Percentiles rank a stretch among this genome's conserved stretches.
phyloP scores from a whole-genome alignment of 257 asterid species.

The Solanum neorickii region DNA sequence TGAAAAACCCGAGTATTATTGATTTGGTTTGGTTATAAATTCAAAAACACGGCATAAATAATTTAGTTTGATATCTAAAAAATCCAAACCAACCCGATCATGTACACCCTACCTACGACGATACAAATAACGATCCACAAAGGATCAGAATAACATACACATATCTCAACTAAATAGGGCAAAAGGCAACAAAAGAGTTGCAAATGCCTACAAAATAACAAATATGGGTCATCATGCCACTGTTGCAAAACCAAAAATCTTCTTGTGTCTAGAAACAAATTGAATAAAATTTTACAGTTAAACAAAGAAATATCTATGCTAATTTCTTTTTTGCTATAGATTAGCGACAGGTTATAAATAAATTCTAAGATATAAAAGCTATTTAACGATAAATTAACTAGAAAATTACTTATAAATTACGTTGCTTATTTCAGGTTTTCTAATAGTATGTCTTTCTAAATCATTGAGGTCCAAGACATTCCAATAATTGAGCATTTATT shows the following conservation, averaged over 20 bases:
- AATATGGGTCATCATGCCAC: not conserved
- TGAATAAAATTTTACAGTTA: too few relatives aligned
- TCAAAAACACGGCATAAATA: too few relatives aligned
- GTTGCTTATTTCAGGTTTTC: not conserved
- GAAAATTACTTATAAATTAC: too few relatives aligned
- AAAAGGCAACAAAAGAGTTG: not conserved
- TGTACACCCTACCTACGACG: not conserved
- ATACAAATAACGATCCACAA: not conserved
- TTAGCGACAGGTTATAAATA: not conserved
- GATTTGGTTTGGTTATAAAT: too few relatives aligned
- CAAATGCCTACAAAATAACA: not conserved
- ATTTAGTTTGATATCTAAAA: too few relatives aligned
- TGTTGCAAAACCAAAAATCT: not conserved
- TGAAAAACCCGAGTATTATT: too few relatives aligned
- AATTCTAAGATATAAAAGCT: not conserved
- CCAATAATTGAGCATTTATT: not conserved
- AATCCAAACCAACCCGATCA: rapidly evolving
- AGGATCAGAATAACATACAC: not conserved
- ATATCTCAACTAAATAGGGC: not conserved
- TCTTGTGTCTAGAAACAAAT: not conserved
- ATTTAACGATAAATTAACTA: too few relatives aligned
- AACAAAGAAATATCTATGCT: too few relatives aligned
- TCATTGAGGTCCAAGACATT: not conserved
- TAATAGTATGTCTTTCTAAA: not conserved
- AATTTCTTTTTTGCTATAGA: too few relatives aligned